These are phyloP conservation scores for Macrolepiota albuminosa DNA, from an alignment of 768 basidiomycete genomes.

Conservation along the genomic window DNA sequence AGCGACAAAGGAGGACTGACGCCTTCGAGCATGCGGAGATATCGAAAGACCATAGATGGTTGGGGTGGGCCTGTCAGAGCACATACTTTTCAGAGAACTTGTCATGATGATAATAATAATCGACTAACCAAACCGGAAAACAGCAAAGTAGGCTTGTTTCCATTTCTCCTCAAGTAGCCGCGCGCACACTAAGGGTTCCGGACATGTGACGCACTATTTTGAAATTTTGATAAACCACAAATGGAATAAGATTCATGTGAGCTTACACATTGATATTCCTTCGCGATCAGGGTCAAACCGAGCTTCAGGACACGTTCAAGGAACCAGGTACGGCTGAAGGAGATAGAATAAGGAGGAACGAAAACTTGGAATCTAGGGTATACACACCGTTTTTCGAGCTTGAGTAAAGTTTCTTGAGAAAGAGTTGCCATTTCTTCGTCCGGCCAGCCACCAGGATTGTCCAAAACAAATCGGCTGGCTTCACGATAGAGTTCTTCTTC, in stretches of 20 bases:
- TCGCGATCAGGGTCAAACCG: conserved; percentile 79
- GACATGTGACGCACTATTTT: conserved; percentile 74
- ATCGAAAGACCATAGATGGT: conserved; percentile 90
- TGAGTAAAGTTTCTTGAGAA: conserved; percentile 76
- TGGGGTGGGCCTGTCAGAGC: conserved; percentile 64
- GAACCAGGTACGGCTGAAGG: conserved; percentile 83
- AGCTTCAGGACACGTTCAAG: conserved; percentile 91
- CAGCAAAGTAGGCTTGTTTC: conserved; percentile 81
- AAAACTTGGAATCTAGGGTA: not conserved
- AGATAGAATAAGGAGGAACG: not conserved
- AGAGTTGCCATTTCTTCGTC: conserved; percentile 80
- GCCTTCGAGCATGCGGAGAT: conserved; percentile 85
- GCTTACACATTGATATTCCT: conserved; percentile 90
- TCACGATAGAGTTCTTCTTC: conserved; percentile 90
- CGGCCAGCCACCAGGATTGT: conserved; percentile 84
- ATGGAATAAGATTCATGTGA: not conserved
- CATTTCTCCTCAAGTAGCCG: conserved; percentile 89
- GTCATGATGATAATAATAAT: not conserved
- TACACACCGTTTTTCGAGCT: conserved; percentile 78
- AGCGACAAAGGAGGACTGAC: conserved; percentile 85
- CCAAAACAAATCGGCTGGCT: conserved; percentile 86
- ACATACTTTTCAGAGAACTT: not conserved
- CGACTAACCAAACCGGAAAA: conserved; percentile 74
- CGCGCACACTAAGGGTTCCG: conserved; percentile 75
- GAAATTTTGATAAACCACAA: not conserved